phyloP scores from a whole-genome alignment of 768 basidiomycete species.

The Pleurotus sapidus region DNA sequence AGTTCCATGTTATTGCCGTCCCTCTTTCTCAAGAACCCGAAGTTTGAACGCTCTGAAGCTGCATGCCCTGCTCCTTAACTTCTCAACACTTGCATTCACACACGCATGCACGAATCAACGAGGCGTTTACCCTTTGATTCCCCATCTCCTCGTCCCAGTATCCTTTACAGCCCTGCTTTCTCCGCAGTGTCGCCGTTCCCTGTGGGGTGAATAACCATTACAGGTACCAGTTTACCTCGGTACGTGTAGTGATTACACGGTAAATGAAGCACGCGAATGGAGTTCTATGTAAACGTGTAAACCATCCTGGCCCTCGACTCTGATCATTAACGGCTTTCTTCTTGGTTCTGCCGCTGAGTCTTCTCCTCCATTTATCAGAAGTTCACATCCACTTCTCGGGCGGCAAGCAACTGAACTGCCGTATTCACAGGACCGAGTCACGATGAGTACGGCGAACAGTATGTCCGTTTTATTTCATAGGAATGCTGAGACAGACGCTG shows the following conservation, averaged over 20 bases:
- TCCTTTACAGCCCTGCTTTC: not conserved
- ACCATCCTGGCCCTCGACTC: not conserved
- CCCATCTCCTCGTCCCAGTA: too few relatives aligned
- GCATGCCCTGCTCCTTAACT: too few relatives aligned
- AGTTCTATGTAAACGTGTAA: not conserved
- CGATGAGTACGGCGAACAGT: too few relatives aligned
- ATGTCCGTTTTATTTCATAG: too few relatives aligned
- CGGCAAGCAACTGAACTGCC: too few relatives aligned
- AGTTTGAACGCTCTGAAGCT: too few relatives aligned
- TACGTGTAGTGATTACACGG: not conserved
- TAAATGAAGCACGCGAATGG: too few relatives aligned
- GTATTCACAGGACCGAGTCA: too few relatives aligned
- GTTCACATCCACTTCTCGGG: not conserved
- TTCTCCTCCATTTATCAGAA: constrained; percentile 4
- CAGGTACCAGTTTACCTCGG: not conserved
- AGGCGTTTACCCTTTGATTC: not conserved
- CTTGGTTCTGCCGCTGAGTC: constrained; percentile 2
- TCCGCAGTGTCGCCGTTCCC: not conserved
- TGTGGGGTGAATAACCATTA: not conserved
- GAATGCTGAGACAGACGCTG: too few relatives aligned
- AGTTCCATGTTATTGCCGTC: not conserved
- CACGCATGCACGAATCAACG: constrained; percentile 2
- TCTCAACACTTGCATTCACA: not conserved
- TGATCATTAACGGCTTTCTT: not conserved
- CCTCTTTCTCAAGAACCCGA: too few relatives aligned